Evolutionary conservation across 2,329 filamentous ascomycete genomes (phyloP).

Genomic region (Penicillium sp.): DNA sequence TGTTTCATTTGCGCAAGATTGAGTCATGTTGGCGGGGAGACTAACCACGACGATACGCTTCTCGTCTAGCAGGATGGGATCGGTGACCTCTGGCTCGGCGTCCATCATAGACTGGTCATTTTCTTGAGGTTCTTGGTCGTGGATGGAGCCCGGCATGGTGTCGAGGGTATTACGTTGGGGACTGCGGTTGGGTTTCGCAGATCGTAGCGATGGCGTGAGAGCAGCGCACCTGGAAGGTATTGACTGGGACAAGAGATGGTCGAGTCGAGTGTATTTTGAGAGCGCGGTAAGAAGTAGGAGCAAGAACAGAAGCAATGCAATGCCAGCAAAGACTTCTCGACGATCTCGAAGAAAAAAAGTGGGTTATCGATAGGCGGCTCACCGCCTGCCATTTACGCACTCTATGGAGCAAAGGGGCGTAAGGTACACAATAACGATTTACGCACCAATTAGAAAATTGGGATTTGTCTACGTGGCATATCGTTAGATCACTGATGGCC

Average conservation of each 20-base stretch:
- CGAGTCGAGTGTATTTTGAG: background rate
- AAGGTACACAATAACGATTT: too few species aligned
- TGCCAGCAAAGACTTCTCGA: constrained; percentile 4
- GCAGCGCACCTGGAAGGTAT: background rate
- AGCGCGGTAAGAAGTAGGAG: background rate
- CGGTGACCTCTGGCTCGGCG: constrained; percentile 19
- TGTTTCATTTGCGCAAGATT: background rate
- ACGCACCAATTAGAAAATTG: too few species aligned
- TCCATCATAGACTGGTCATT: constrained; percentile 45
- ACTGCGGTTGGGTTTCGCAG: background rate
- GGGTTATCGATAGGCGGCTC: constrained; percentile 24
- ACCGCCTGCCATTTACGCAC: constrained; percentile 22
- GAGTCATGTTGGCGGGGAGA: background rate
- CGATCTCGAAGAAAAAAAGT: constrained; percentile 22
- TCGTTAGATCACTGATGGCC: too few species aligned
- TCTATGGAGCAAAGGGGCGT: too few species aligned
- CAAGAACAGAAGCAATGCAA: background rate
- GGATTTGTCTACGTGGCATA: too few species aligned
- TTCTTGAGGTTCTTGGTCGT: constrained; percentile 33
- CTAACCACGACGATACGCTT: constrained; percentile 64
- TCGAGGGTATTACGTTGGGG: background rate
- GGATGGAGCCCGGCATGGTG: constrained; percentile 41
- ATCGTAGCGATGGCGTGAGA: background rate
- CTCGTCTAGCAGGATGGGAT: constrained; percentile 30
- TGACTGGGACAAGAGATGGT: background rate